phyloP scores from a whole-genome alignment of 495 filamentous ascomycete genomes.

The Penicillium macrosclerotiorum region DNA sequence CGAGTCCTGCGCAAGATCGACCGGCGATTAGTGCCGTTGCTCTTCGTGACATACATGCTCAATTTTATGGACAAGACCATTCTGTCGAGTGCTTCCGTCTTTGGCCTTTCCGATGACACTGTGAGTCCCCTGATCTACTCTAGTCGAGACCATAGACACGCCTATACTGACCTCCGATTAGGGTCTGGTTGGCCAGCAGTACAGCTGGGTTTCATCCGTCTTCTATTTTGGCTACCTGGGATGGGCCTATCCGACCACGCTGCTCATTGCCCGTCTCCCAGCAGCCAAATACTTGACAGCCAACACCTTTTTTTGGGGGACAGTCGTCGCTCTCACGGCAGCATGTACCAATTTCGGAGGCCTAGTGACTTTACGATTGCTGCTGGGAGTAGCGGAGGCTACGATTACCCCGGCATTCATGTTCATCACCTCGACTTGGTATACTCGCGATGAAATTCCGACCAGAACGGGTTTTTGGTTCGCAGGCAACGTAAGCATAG shows the following conservation, averaged over 20 bases:
- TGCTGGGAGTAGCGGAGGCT: constrained; percentile 53
- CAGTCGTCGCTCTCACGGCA: constrained; percentile 49
- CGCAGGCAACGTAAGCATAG: constrained; percentile 44
- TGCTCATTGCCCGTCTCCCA: constrained; percentile 55
- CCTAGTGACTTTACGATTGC: constrained; percentile 40
- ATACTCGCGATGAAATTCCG: constrained; percentile 58
- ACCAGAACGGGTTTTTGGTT: constrained; percentile 62
- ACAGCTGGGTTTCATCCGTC: constrained; percentile 57
- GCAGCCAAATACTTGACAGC: constrained; percentile 51
- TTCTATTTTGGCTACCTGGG: constrained; percentile 59
- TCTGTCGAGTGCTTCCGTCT: constrained; percentile 51
- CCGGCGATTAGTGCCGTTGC: constrained; percentile 42
- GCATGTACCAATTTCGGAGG: constrained; percentile 37
- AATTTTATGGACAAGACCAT: constrained; percentile 57
- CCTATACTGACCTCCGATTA: constrained; percentile 22
- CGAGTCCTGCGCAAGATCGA: constrained; percentile 48
- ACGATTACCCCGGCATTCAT: constrained; percentile 44
- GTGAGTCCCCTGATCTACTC: no score
- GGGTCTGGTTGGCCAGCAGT: constrained; percentile 51
- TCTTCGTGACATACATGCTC: constrained; percentile 35
- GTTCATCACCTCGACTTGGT: constrained; percentile 45
- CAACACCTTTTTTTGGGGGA: constrained; percentile 58
- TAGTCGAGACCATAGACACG: no score
- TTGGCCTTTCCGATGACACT: constrained; percentile 45
- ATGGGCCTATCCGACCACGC: constrained; percentile 40